These are phyloP conservation scores for Neurospora cerealis DNA, from an alignment of 495 filamentous ascomycete genomes.

Conservation along the genomic window DNA sequence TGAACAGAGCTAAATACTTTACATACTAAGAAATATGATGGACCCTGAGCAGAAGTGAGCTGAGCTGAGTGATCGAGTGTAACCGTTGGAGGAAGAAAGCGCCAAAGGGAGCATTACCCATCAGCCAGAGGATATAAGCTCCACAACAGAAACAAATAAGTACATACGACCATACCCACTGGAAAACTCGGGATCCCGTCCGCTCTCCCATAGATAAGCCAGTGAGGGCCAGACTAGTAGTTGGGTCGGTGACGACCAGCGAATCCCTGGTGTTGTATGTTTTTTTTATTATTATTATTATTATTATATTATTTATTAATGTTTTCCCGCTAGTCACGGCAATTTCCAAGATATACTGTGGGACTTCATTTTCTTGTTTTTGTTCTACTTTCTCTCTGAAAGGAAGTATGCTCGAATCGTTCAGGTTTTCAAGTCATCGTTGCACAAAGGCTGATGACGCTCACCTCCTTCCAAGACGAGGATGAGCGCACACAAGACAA, in stretches of 20 bases:
- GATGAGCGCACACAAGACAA: neutral
- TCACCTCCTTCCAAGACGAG: neutral
- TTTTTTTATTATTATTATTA: too few species aligned
- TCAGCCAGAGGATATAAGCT: too few species aligned
- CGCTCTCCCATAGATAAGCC: conserved; percentile 39
- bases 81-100: too few species aligned
- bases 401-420: neutral
- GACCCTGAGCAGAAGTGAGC: too few species aligned
- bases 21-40: too few species aligned
- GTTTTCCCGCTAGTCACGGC: neutral
- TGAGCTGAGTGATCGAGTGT: too few species aligned
- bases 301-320: too few species aligned
- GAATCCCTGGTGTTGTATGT: conserved; percentile 27
- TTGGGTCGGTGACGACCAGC: conserved; percentile 24
- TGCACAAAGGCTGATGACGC: neutral
- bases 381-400: neutral
- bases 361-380: neutral
- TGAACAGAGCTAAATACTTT: too few species aligned
- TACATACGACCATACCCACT: neutral
- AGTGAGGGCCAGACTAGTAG: conserved; percentile 18
- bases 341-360: too few species aligned
- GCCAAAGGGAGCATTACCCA: too few species aligned
- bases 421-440: neutral
- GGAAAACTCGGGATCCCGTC: conserved; percentile 41
- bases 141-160: neutral